phyloP scores from a whole-genome alignment of 768 basidiomycete genomes.

The Auricularia sp. region DNA sequence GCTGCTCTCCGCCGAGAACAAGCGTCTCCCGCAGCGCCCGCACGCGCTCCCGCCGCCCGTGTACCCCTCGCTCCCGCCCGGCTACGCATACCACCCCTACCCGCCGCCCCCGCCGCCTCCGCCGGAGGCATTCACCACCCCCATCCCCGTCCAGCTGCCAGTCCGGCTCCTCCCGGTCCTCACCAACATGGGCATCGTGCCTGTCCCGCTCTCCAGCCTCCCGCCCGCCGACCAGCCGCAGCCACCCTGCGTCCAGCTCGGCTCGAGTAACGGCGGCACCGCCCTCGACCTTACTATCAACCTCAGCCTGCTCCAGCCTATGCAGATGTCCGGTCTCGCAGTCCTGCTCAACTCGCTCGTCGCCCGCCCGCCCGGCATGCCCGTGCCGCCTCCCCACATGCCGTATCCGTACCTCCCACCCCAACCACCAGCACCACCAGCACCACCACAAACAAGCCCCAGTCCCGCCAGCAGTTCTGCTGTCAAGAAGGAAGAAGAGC shows the following conservation, averaged over 20 bases:
- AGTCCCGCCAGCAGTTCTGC: too few relatives aligned
- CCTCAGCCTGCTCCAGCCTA: conserved; percentile 55
- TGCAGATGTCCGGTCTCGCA: conserved; percentile 71
- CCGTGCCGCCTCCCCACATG: too few relatives aligned
- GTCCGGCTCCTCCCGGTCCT: conserved; percentile 47
- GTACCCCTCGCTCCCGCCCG: conserved; percentile 22
- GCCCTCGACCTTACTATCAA: conserved; percentile 74
- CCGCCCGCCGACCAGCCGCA: conserved; percentile 46
- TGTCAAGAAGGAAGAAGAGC: too few relatives aligned
- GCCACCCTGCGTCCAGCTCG: conserved; percentile 67
- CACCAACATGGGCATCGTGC: conserved; percentile 62
- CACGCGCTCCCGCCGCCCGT: background rate
- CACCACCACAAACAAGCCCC: too few relatives aligned
- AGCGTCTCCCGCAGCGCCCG: background rate
- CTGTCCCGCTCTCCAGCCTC: conserved; percentile 48
- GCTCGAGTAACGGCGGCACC: conserved; percentile 59
- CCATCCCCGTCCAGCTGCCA: conserved; percentile 62
- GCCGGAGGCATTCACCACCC: background rate
- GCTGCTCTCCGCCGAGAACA: background rate
- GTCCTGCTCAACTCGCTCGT: conserved; percentile 62
- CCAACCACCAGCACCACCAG: too few relatives aligned
- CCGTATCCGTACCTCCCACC: too few relatives aligned
- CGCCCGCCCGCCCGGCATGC: conserved; percentile 17
- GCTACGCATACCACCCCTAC: conserved; percentile 18
- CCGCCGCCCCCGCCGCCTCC: conserved; percentile 11